Evolutionary conservation across 1,284 basidiomycete species (phyloP).

Genomic region (Neotropicomus parvogracilis): DNA sequence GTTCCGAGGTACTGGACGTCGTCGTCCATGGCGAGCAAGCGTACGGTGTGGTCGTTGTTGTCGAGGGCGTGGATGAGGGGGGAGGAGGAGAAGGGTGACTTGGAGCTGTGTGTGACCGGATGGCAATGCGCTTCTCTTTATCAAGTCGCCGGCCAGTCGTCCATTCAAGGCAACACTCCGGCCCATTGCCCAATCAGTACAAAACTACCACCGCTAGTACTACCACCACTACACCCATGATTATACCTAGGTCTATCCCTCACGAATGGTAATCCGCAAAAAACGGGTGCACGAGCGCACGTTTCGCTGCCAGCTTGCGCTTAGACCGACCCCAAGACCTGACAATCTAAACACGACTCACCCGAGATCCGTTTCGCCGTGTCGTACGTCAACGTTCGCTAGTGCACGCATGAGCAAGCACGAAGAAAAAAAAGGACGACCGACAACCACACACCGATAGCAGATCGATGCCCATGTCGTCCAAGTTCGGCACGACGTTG

Average conservation of each 20-base stretch:
- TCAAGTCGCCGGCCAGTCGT: constrained; percentile 23
- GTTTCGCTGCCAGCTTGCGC: constrained; percentile 61
- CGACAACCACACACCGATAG: constrained; percentile 52
- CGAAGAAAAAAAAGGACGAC: neutral
- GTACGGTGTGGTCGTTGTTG: constrained; percentile 35
- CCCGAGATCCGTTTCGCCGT: constrained; percentile 92
- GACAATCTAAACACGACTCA: constrained; percentile 33
- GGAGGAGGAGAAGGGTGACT: constrained; percentile 11
- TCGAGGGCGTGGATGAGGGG: constrained; percentile 28
- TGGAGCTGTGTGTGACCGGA: constrained; percentile 31
- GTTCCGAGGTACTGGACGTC: constrained; percentile 35
- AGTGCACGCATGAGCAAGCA: constrained; percentile 10
- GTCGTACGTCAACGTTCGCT: constrained; percentile 88
- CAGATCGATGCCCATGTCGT: constrained; percentile 73
- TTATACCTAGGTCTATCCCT: no score
- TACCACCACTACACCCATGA: neutral
- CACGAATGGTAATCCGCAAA: constrained; percentile 54
- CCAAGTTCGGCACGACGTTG: constrained; percentile 65
- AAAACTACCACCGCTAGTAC: neutral
- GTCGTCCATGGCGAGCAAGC: constrained; percentile 29
- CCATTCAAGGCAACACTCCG: constrained; percentile 25
- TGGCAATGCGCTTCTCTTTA: constrained; percentile 32
- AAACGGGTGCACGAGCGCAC: constrained; percentile 80
- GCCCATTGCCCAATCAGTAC: neutral
- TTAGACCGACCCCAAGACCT: constrained; percentile 11